These are phyloP conservation scores for Aspergillus felis DNA, from an alignment of 2,329 filamentous ascomycete genomes.

Conservation along the genomic window DNA sequence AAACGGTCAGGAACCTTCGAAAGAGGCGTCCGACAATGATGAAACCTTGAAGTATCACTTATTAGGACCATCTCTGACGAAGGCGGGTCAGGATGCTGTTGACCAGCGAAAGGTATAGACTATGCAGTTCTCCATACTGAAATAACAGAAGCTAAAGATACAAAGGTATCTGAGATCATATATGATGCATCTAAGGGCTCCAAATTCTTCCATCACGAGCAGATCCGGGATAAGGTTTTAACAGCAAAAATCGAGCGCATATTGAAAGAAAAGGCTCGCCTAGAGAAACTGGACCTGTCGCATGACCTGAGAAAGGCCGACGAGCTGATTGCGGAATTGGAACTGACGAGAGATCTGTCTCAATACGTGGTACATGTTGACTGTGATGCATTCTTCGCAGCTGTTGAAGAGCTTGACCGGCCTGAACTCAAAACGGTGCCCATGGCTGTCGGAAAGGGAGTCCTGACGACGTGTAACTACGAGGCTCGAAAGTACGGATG, in stretches of 20 bases:
- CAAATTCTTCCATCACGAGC: conserved; percentile 92
- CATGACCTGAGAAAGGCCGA: conserved; percentile 73
- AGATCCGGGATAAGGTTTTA: conserved; percentile 72
- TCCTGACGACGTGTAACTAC: conserved; percentile 77
- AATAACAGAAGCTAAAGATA: conserved; percentile 3
- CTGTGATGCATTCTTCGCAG: conserved; percentile 96
- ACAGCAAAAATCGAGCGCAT: conserved; percentile 84
- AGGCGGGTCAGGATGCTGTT: conserved; percentile 89
- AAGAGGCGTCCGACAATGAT: conserved; percentile 31
- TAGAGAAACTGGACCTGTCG: conserved; percentile 72
- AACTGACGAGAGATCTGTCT: conserved; percentile 72
- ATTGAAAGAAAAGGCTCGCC: conserved; percentile 65
- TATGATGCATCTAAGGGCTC: conserved; percentile 96
- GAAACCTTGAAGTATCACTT: conserved; percentile 83
- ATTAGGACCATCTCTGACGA: conserved; percentile 85
- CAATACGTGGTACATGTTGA: conserved; percentile 89
- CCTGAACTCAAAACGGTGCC: conserved; percentile 83
- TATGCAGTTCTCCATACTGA: not conserved
- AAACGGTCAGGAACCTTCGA: conserved; percentile 2
- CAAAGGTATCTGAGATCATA: conserved; percentile 85
- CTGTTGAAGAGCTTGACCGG: conserved; percentile 79
- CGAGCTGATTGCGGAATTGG: conserved; percentile 73
- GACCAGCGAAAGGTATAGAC: conserved; percentile 72
- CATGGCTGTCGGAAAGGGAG: conserved; percentile 80
- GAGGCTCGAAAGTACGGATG: conserved; percentile 84